These are phyloP conservation scores for Paecilomyces fulvus DNA, from an alignment of 2,329 filamentous ascomycete genomes.

Conservation along the genomic window DNA sequence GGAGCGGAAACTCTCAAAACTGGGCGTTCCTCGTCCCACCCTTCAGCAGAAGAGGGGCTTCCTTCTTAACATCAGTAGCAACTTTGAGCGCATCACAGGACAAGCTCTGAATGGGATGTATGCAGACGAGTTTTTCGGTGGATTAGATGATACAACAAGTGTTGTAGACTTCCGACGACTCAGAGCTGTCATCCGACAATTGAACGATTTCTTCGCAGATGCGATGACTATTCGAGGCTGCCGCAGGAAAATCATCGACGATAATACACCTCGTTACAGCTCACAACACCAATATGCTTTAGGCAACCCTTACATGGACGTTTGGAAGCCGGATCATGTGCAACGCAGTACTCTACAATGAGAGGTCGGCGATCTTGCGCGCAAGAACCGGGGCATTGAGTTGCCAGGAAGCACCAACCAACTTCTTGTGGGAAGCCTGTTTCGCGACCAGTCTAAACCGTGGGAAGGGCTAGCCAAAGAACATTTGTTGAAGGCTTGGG, in stretches of 20 bases:
- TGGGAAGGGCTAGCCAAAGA: conserved; percentile 12
- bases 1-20: neutral
- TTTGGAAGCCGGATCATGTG: neutral
- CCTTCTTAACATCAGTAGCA: conserved; percentile 24
- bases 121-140: conserved; percentile 32
- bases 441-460: neutral
- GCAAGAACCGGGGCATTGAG: neutral
- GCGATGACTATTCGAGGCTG: neutral
- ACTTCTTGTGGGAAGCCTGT: neutral
- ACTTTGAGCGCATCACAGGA: conserved; percentile 29
- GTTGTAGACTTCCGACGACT: conserved; percentile 13
- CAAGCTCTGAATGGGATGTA: conserved; percentile 37
- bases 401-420: neutral
- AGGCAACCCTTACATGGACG: neutral
- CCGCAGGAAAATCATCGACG: neutral
- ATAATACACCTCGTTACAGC: neutral
- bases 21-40: neutral
- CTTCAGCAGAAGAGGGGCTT: neutral
- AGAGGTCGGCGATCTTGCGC: neutral
- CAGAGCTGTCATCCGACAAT: neutral
- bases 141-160: conserved; percentile 5
- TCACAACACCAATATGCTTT: neutral
- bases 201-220: neutral
- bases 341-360: neutral
- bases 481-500: conserved; percentile 18